Base-by-base conservation (phyloP, 2,329 filamentous ascomycete genomes). In the Phoma sp. region DNA sequence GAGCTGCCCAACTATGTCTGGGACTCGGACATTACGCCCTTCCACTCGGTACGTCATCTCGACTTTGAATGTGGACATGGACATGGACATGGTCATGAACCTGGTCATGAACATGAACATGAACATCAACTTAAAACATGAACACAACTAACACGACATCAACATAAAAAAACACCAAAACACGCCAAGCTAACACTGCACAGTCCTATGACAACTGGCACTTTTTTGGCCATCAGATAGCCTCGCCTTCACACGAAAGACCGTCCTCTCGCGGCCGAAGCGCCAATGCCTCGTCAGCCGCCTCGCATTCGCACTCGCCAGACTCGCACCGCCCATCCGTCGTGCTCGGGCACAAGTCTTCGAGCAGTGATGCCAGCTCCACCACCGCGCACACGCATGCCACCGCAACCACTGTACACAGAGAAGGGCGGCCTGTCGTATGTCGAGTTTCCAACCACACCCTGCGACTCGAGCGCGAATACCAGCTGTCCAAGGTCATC, bases 171-270 rank as follows among this genome's bases (percentile, higher is more conserved):
- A 24, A 24, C 22, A 17, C 6, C 4, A 24, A 24, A 24, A 9
- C 24, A 24, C 22, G 31, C 37, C 38, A 29, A 21, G 56, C 68
- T 72, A 54, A 73, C 58, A 10, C 22, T 29, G 25, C 32, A 19
- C 78, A 84, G 45, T 91, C 88, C 67, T 97, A 96, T 76, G 92
- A 96, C 74, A 92, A 93, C 79, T 98, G 93, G 92, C 79, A 82
- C 65, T 78, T 81, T 60, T 79, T 78, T 58, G 80, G 79, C 27
- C 54, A 64, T 48, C 67, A 75, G 33, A 71, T 69, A 47, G 46
- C 65, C 17, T 39, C 57, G 35, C 57, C 39, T 17, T 50, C 39
- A 48, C 63, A 29, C 53, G 71, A 60, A 45, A 63, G 60, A 13
- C 58, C 66, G 12, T 39, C 57, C 13, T 73, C 71, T 4, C 58